Base-by-base conservation (phyloP, 805 yeast species). In the Candida sonorensis region DNA sequence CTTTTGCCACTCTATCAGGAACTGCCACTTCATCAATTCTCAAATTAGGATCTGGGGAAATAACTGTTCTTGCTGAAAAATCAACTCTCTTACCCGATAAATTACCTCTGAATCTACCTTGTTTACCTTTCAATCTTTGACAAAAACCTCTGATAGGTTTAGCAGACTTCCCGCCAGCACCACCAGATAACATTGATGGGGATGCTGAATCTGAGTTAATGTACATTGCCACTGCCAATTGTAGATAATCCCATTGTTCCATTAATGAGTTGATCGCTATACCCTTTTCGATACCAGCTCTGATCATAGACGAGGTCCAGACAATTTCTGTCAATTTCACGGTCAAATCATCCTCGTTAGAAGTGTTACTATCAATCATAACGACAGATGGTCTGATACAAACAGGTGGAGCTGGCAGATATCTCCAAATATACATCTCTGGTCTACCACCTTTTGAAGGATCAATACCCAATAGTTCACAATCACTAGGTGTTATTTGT, bases 241-340 rank as follows among this genome's bases (percentile, higher is more conserved):
- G 99, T 44, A 92, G 62, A 54, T 85, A 92, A 53, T 92, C 99
- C 99, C 99, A 92, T 53, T 92, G 98, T 52, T 90, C 97, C 96
- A 92, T 88, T 60, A 92, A 68, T 49, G 85, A 85, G 43, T 86
- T 84, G 50, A 94, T 79, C 11, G 96, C 77, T 40, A 90, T 84
- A 37, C 98, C 98, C 54, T 87, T 90, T 41, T 88, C 95, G 32
- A 92, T 75, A 38, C 97, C 98, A 0, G 96, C 95, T 44, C 86
- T 74, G 48, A 92, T 92, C 62, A 88, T 69, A 4, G 95, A 81
- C n/a, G 92, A 81, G 1, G 95, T 86, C 94, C 95, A 90, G 17
- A 88, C 97, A 41, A 92, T 85, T 61, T 92, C 99, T 0, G 97
- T 86, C 37, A 92, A 66, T 54, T 92, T 92, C 20, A 88, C 96